Evolutionary conservation across 2,329 filamentous ascomycete species (phyloP), one percentile per base, ranked within the genome.

Genomic region (Emmonsiellopsis sp.): DNA sequence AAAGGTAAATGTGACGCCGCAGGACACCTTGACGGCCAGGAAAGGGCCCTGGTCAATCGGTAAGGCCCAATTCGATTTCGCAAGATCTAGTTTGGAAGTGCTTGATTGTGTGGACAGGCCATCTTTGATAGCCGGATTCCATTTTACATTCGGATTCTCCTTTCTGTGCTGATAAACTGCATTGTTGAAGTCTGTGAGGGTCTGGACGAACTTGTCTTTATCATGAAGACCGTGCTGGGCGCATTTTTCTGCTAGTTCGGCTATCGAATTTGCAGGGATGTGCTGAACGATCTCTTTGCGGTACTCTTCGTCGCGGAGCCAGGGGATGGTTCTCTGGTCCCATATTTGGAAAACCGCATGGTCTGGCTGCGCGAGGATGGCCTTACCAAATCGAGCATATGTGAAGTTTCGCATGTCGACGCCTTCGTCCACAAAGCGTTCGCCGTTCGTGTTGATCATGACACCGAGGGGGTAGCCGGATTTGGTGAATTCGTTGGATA

Each of bases 1-100:
- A 67, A 86, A 87, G 0, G 83, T 86, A 58, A 86, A 87, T 0
- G 83, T 86, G 13, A 87, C 76, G 1, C 84, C 84, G 45, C 80
- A 82, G 3, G 77, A 79, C 2, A 86, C 82, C 58, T 81, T 80
- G 45, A 86, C 77, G 1, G 83, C 83, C 27, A 83, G 65, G 60
- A 82, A 86, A 0, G 83, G 83, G 0, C 71, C 70, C 56, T 78
- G 63, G 39, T 77, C 73, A 6, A 87, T 59, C 0, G 83, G 76
- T 5, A 82, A 58, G 0, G 83, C 83, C 84, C 83, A 86, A 57
- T 87, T 86, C 0, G 81, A 78, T 68, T 87, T 87, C 0, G 77
- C 69, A 7, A 83, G 62, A 0, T 62, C 48, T 7, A 86, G 65
- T 0, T 64, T 58, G 8, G 58, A 69, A 0, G 57, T 60, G 0